A percentile compares a stretch with the other conserved stretches of the same genome.
Conservation (phyloP, 2,329 filamentous ascomycete species). For the Exophiala calicioides region DNA sequence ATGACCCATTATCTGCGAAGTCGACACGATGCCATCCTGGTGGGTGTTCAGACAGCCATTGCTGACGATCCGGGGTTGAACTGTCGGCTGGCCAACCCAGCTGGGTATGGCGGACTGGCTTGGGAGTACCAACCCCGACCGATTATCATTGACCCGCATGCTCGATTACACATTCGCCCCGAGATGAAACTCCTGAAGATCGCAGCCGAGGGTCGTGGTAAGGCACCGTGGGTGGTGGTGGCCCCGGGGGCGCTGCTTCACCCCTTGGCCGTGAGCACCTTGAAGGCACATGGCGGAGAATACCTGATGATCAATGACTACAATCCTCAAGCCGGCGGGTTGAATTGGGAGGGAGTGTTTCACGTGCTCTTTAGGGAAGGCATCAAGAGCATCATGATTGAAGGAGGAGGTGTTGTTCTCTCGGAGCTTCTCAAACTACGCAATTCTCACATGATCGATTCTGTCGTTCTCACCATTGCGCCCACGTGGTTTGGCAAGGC, state of each 20-base stretch:
- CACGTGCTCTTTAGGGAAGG: conserved; percentile 58
- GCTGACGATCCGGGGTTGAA: conserved; percentile 86
- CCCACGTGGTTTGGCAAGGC: conserved; percentile 86
- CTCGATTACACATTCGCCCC: conserved; percentile 67
- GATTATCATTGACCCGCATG: conserved; percentile 75
- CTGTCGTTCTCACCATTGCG: conserved; percentile 84
- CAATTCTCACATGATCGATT: conserved; percentile 66
- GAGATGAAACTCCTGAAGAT: conserved; percentile 67
- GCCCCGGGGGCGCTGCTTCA: conserved; percentile 50
- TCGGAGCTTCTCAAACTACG: conserved; percentile 71
- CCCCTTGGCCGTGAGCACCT: conserved; percentile 46
- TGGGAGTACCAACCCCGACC: conserved; percentile 69
- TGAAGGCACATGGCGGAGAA: conserved; percentile 50
- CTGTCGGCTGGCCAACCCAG: conserved; percentile 67
- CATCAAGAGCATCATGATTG: conserved; percentile 82
- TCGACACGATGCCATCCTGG: conserved; percentile 77
- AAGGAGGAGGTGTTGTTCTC: conserved; percentile 81
- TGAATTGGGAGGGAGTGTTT: conserved; percentile 66
- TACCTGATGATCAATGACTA: conserved; percentile 42
- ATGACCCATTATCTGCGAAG: conserved; percentile 92
- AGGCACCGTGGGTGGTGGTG: conserved; percentile 72
- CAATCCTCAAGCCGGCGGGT: conserved; percentile 25
- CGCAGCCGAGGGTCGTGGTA: conserved; percentile 64
- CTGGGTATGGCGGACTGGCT: conserved; percentile 56
- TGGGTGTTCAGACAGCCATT: conserved; percentile 80